phyloP scores from a whole-genome alignment of 2,329 filamentous ascomycete genomes.

The Talaromyces funiculosus region DNA sequence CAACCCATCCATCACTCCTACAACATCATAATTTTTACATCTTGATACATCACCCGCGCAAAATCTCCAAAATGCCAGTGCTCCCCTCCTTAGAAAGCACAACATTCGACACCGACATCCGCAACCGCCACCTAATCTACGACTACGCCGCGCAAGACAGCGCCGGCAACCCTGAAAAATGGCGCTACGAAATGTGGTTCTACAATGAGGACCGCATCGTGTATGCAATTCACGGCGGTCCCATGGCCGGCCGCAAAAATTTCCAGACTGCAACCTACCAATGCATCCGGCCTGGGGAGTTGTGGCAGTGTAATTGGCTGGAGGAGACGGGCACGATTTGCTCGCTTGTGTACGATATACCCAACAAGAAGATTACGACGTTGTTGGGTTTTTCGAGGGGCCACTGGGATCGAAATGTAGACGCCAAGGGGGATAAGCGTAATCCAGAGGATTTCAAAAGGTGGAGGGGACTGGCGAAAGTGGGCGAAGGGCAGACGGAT shows the following conservation, averaged over 20 bases:
- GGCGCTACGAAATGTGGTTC: constrained; percentile 60
- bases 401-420: constrained; percentile 50
- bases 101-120: constrained; percentile 48
- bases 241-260: constrained; percentile 52
- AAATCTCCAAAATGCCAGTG: neutral
- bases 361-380: constrained; percentile 45
- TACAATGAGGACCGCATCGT: constrained; percentile 51
- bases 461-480: constrained; percentile 49
- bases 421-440: constrained; percentile 47
- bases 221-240: constrained; percentile 56
- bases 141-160: constrained; percentile 49
- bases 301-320: constrained; percentile 58
- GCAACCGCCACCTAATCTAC: constrained; percentile 52
- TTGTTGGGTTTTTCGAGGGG: constrained; percentile 51
- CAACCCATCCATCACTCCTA: neutral
- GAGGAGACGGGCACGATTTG: constrained; percentile 56
- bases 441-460: constrained; percentile 47
- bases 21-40: neutral
- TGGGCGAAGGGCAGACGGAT: constrained; percentile 46
- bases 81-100: constrained; percentile 15
- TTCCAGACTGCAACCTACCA: constrained; percentile 53
- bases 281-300: constrained; percentile 52
- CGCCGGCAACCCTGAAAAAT: constrained; percentile 50
- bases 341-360: constrained; percentile 53
- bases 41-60: neutral